Percentiles rank a stretch among this genome's conserved stretches.
phyloP scores from a whole-genome alignment of 352 stramenopile species.

The Pythium sp. region DNA sequence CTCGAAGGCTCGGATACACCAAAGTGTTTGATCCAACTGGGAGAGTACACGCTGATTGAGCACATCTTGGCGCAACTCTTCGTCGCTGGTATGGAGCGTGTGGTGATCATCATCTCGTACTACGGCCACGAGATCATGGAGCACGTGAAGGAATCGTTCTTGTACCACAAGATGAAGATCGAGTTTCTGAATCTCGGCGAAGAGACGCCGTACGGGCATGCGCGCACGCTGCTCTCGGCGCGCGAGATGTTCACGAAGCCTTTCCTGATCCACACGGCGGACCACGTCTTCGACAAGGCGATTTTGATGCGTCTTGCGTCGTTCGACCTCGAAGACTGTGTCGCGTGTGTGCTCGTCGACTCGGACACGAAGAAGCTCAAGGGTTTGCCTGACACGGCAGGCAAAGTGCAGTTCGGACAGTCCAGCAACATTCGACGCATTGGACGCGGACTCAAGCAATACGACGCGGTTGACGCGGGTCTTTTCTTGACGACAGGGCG shows the following conservation, averaged over 20 bases:
- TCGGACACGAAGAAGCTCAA: constrained; percentile 56
- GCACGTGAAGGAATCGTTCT: constrained; percentile 69
- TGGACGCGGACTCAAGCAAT: constrained; percentile 62
- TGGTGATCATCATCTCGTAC: constrained; percentile 85
- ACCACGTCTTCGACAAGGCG: constrained; percentile 81
- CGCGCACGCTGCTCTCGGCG: constrained; percentile 72
- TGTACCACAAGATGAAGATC: constrained; percentile 77
- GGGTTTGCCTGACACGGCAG: constrained; percentile 58
- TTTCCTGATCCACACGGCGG: constrained; percentile 83
- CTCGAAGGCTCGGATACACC: constrained; percentile 74
- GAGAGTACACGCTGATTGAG: constrained; percentile 78
- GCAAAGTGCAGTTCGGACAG: constrained; percentile 60
- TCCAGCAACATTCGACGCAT: constrained; percentile 61
- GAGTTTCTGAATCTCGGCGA: constrained; percentile 84
- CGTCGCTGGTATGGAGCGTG: constrained; percentile 75
- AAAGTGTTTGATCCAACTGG: constrained; percentile 75
- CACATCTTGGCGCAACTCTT: constrained; percentile 81
- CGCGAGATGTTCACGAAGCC: constrained; percentile 73
- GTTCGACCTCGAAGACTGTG: constrained; percentile 68
- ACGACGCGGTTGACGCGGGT: constrained; percentile 75
- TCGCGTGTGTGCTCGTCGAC: constrained; percentile 77
- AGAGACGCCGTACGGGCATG: constrained; percentile 69
- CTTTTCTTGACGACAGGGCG: constrained; percentile 67
- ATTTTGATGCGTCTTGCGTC: constrained; percentile 66
- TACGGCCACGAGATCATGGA: constrained; percentile 80